Evolutionary conservation across 2,329 filamentous ascomycete species (phyloP), one percentile per base, ranked within the genome.

Genomic region (Paraconiothyrium sp.): DNA sequence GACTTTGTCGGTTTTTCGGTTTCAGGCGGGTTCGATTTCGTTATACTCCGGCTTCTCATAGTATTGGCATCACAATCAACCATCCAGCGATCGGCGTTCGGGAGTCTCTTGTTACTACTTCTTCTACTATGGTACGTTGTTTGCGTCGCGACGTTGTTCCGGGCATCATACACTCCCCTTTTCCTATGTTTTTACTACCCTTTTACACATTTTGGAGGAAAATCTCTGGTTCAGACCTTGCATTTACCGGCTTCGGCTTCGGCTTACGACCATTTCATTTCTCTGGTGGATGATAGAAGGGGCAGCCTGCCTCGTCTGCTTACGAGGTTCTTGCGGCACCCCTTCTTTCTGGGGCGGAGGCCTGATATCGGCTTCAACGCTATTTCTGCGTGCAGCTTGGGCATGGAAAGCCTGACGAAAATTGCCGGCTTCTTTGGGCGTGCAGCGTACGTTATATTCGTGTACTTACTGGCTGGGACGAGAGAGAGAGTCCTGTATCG

Each of bases 81-180:
- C 62, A 67, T 66, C 60, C 48, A 72, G 70, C 71, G 70, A 71
- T 65, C 57, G 71, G 71, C 70, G 71, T 73, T 70, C 49, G 27
- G 68, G 68, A 50, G 63, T 67, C 61, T 56, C 43, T 48, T 35
- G 6, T 16, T 51, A 51, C 48, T 8, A 14, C 27, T n/a, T 46
- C 20, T 48, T 48, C 39, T 46, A 5, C n/a, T 57, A 58, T 41
- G 43, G 41, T 59, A 54, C 32, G 50, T 59, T 50, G 24, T 35
- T 39, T 48, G 37, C 46, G 35, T 48, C 24, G 30, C 41, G 4
- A 16, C n/a, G 35, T 43, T 41, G 14, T 41, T 20, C 30, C 22
- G 39, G 43, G 47, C 47, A 35, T 55, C 34, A 50, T 51, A 24
- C 43, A 50, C 47, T 60, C 49, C 35, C 50, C 50, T 30, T 49